A percentile compares a stretch with the other conserved stretches of the same genome.
Conservation (phyloP, 2,329 filamentous ascomycete genomes). For the Plenodomus tracheiphilus region DNA sequence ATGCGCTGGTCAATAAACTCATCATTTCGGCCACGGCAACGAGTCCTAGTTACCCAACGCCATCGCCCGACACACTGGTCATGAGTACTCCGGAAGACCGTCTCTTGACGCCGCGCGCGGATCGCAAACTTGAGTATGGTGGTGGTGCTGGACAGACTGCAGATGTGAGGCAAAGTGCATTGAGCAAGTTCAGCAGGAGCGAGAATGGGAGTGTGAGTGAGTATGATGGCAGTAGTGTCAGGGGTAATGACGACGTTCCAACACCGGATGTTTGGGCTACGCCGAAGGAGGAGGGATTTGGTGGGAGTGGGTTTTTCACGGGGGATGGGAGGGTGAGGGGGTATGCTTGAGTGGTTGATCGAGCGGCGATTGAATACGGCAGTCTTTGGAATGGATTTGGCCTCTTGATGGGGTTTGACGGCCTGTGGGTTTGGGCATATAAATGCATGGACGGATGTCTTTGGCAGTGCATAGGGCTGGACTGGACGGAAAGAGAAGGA, state of each 20-base stretch:
- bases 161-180: conserved; percentile 2
- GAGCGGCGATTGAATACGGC: not conserved
- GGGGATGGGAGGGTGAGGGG: conserved; percentile 1
- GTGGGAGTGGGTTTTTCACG: conserved; percentile 27
- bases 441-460: too few relatives aligned
- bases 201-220: conserved; percentile 12
- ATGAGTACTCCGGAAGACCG: conserved; percentile 26
- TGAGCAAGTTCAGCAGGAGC: conserved; percentile 3
- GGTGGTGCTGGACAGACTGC: not conserved
- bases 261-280: conserved; percentile 42
- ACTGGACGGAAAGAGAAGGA: not conserved
- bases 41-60: conserved; percentile 36
- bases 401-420: too few relatives aligned
- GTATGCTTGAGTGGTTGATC: conserved; percentile 5
- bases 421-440: too few relatives aligned
- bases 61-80: conserved; percentile 35
- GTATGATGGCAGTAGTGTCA: conserved; percentile 11
- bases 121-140: conserved; percentile 1
- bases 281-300: conserved; percentile 42
- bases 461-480: too few relatives aligned
- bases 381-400: not conserved
- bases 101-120: conserved; percentile 31
- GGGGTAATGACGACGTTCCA: conserved; percentile 21
- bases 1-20: conserved; percentile 35
- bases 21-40: conserved; percentile 18